These are phyloP conservation scores for Rhizopus delemar DNA, from an alignment of 371 early-diverging fungal species.

Conservation along the genomic window DNA sequence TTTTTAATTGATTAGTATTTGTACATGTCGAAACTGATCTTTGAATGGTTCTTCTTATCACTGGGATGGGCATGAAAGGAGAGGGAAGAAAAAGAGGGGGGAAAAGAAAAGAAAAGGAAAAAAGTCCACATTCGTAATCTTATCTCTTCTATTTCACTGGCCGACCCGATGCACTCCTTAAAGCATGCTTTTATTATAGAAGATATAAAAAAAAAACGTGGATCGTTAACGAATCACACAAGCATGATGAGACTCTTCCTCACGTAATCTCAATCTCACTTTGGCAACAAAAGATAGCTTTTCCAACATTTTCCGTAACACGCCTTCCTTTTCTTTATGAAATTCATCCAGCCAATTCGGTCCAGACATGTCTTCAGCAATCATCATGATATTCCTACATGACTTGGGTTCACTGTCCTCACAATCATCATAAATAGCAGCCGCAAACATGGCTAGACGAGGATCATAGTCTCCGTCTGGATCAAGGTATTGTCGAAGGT, in stretches of 20 bases:
- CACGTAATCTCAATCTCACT: slow-evolving; percentile 27
- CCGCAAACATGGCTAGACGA: slow-evolving; percentile 25
- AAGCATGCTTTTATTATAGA: no score
- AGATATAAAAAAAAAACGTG: no score
- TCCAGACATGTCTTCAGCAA: slow-evolving; percentile 28
- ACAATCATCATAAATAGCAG: slow-evolving; percentile 23
- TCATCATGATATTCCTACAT: slow-evolving; percentile 23
- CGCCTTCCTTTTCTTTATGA: slow-evolving; percentile 21
- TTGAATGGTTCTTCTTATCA: background rate
- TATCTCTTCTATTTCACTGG: background rate
- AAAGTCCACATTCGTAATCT: background rate
- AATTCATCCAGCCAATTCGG: slow-evolving; percentile 26
- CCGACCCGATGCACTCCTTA: background rate
- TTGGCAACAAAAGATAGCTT: slow-evolving; percentile 30
- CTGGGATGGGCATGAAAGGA: background rate
- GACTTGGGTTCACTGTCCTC: slow-evolving; percentile 8
- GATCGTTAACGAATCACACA: no score
- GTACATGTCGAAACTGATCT: background rate
- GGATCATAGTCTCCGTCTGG: slow-evolving; percentile 29
- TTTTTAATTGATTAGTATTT: background rate
- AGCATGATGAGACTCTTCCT: background rate
- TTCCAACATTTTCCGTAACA: slow-evolving; percentile 22
- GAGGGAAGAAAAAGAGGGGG: background rate
- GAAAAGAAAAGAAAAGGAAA: background rate
- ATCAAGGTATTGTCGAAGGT: slow-evolving; percentile 22